These are phyloP conservation scores for Podila clonocystis DNA, from an alignment of 192 early-diverging fungal species.

Conservation along the genomic window DNA sequence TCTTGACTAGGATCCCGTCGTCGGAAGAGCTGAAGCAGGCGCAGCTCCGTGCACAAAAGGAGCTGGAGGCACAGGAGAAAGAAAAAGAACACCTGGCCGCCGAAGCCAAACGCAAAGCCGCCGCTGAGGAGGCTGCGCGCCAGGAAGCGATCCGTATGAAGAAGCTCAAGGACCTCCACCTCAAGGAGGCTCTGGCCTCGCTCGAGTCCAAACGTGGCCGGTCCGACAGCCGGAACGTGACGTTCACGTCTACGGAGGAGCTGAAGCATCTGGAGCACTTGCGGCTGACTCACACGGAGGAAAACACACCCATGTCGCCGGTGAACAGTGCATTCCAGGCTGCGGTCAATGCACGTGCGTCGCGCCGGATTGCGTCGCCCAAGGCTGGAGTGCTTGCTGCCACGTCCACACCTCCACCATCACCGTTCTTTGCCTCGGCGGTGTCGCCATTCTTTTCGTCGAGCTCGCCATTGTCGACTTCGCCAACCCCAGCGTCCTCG, in stretches of 20 bases:
- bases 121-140: background rate
- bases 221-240: constrained; percentile 17
- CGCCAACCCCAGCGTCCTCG: background rate
- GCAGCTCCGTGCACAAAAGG: background rate
- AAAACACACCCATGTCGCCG: background rate
- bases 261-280: constrained; percentile 43
- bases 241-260: constrained; percentile 27
- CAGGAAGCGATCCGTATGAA: constrained; percentile 9
- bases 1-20: background rate
- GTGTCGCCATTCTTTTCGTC: background rate
- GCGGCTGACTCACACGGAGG: background rate
- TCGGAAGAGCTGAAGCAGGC: background rate
- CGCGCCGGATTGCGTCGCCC: background rate
- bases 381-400: background rate
- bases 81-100: background rate
- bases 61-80: background rate
- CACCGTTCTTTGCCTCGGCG: background rate
- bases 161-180: constrained; percentile 28
- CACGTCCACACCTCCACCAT: background rate
- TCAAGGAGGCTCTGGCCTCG: constrained; percentile 42
- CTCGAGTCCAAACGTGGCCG: constrained; percentile 27
- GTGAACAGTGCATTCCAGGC: background rate
- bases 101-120: background rate
- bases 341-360: background rate
- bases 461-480: background rate